Evolutionary conservation across 768 basidiomycete species (phyloP), one percentile per base, ranked within the genome.

Genomic region (Termitomyces sp.): DNA sequence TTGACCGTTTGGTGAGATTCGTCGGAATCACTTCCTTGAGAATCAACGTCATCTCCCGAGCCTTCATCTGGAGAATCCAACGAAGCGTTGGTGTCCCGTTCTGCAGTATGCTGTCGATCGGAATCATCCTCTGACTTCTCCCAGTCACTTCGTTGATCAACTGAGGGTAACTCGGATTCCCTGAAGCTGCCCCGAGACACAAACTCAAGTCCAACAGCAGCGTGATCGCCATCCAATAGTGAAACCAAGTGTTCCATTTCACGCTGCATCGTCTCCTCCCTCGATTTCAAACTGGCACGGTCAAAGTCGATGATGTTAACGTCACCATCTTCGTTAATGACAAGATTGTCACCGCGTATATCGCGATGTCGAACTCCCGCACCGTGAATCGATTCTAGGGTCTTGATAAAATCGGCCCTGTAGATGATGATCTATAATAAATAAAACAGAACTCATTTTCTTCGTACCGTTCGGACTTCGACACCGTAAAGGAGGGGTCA

Each of bases 251-350:
- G 48, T 10, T 49, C 14, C 48, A 49, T 51, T 24, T 37, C 49
- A 14, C 22, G 20, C 13, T 51, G n/a, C 20, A 34, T 30, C 22
- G 26, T 43, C 14, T 30, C 22, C 27, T 46, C 33, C 22, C 57
- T 53, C 13, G 57, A 30, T 4, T 58, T 42, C 9, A 60, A 46
- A 32, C 34, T 40, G 5, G 65, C 58, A 5, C 58, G 48, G 49
- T 69, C 65, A 53, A 71, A 69, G 54, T 71, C 70, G 32, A 67
- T 67, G 44, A 69, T 64, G 33, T 26, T 59, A 33, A 60, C 60
- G 12, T 49, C 34, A 4, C 64, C 64, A 4, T 48, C 43, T 10
- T 63, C 52, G 42, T 64, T 55, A 46, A 67, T 39, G 22, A 63
- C 50, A 9, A 71, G 43, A 53, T 69, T 71, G 5, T 61, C 43